Base-by-base conservation (phyloP, 2,329 filamentous ascomycete genomes). In the Colletotrichum liaoningense region DNA sequence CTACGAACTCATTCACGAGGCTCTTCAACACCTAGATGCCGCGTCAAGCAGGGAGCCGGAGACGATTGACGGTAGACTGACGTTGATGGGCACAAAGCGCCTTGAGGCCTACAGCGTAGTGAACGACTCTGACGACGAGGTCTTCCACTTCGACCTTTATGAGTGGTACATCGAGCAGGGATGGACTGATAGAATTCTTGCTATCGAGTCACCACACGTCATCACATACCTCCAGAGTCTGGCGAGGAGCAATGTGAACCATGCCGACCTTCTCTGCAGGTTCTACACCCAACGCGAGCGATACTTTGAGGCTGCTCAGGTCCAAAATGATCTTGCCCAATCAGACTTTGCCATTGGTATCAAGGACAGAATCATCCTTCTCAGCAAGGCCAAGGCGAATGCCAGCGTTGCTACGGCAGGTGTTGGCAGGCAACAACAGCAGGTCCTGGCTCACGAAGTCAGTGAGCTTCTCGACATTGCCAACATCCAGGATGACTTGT, bases 91-190 rank as follows among this genome's bases (percentile, higher is more conserved):
- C 2, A 95, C 92, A 59, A 95, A 97, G 81, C 90, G 94, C 76
- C 90, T 91, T 63, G 96, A 99, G 84, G 96, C 97, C 0, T 98
- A 98, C 83, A 90, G 92, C 57, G 94, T 98, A 2, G 95, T 99
- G 77, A 94, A 97, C 79, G 90, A 89, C 72, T 97, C 96, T 0
- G 90, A 93, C 16, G 97, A 99, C 77, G 94, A 98, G 79, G 94
- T 98, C 5, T 99, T 99, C 85, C 93, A 98, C 81, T 97, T 94
- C 74, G 95, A 94, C 78, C 88, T 99, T n/a, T 99, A 98, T 81
- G 95, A 98, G 79, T 99, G 97, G 96, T 99, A 99, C 82, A 92
- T 98, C 76, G 84, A 89, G 67, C 92, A 95, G 80, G 93, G 93
- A 22, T 95, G 94, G 91, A 93, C 91, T 11, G 95, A 98, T 75